phyloP scores from a whole-genome alignment of 352 stramenopile genomes.

The Phytophthora colocasiae region DNA sequence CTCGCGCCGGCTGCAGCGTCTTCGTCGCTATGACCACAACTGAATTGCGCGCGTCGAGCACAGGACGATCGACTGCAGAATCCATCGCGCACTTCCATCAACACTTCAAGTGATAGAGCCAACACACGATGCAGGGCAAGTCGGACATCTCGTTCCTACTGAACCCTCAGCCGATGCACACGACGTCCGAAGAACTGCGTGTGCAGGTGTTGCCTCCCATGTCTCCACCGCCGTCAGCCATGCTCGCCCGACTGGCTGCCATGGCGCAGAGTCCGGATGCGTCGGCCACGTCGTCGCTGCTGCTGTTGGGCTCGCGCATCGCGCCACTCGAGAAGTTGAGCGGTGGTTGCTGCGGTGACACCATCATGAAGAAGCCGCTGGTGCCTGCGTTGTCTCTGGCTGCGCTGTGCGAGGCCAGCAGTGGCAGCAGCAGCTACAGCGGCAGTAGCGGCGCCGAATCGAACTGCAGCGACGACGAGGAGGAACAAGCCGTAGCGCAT shows the following conservation, averaged over 20 bases:
- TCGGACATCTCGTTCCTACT: slow-evolving; percentile 54
- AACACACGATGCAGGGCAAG: slow-evolving; percentile 43
- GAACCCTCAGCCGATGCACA: slow-evolving; percentile 33
- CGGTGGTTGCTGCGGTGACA: neutral
- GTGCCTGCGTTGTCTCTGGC: slow-evolving; percentile 25
- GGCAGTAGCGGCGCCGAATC: slow-evolving; percentile 6
- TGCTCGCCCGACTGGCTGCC: slow-evolving; percentile 24
- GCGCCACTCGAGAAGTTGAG: slow-evolving; percentile 43
- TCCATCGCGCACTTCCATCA: slow-evolving; percentile 4
- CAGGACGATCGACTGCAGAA: slow-evolving; percentile 3
- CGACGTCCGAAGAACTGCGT: neutral
- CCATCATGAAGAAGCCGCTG: slow-evolving; percentile 9
- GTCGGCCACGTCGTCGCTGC: slow-evolving; percentile 35
- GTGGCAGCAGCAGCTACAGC: slow-evolving; percentile 20
- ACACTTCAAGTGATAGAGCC: neutral
- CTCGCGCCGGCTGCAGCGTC: neutral
- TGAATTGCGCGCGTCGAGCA: slow-evolving; percentile 15
- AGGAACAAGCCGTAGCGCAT: slow-evolving; percentile 2
- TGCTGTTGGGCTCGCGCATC: slow-evolving; percentile 53
- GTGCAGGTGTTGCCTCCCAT: slow-evolving; percentile 16
- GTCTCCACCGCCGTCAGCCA: slow-evolving; percentile 22
- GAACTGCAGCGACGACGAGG: slow-evolving; percentile 18
- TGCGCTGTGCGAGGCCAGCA: slow-evolving; percentile 32
- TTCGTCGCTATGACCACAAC: slow-evolving; percentile 12
- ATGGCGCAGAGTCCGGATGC: slow-evolving; percentile 33